Conservation (phyloP, 352 stramenopile species). For the Pythium aphanidermatum region DNA sequence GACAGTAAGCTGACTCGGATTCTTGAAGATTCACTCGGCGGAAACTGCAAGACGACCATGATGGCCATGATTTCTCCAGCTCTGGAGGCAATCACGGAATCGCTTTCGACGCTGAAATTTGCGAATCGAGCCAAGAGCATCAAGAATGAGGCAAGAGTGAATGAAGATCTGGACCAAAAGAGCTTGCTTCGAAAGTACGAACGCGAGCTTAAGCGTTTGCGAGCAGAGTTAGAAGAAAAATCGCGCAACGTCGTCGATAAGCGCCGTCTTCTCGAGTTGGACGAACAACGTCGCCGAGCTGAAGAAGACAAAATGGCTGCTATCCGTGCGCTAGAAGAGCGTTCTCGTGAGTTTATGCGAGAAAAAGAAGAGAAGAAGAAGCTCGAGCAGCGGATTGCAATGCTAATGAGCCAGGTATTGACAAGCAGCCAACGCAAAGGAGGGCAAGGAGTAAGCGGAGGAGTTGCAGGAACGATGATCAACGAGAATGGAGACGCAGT, state of each 20-base stretch:
- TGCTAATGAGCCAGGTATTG: conserved; percentile 92
- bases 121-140: conserved; percentile 92
- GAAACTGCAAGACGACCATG: conserved; percentile 96
- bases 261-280: conserved; percentile 84
- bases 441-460: not conserved
- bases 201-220: conserved; percentile 90
- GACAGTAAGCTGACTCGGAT: conserved; percentile 93
- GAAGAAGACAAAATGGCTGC: conserved; percentile 95
- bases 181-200: conserved; percentile 93
- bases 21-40: conserved; percentile 80
- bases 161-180: conserved; percentile 93
- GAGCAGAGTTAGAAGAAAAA: conserved; percentile 90
- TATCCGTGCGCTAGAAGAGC: conserved; percentile 88
- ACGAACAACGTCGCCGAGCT: conserved; percentile 83
- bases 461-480: too few species aligned
- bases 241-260: conserved; percentile 93
- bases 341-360: conserved; percentile 90
- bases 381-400: conserved; percentile 90
- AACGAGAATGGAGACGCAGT: not conserved
- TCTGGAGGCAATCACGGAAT: conserved; percentile 86
- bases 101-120: conserved; percentile 92
- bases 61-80: conserved; percentile 95
- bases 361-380: conserved; percentile 95
- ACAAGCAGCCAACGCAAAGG: conserved; percentile 60
- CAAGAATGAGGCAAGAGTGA: conserved; percentile 87